A percentile compares a stretch with the other conserved stretches of the same genome.
Conservation (phyloP, 495 filamentous ascomycete genomes). For the Lophiostoma macrostomum region DNA sequence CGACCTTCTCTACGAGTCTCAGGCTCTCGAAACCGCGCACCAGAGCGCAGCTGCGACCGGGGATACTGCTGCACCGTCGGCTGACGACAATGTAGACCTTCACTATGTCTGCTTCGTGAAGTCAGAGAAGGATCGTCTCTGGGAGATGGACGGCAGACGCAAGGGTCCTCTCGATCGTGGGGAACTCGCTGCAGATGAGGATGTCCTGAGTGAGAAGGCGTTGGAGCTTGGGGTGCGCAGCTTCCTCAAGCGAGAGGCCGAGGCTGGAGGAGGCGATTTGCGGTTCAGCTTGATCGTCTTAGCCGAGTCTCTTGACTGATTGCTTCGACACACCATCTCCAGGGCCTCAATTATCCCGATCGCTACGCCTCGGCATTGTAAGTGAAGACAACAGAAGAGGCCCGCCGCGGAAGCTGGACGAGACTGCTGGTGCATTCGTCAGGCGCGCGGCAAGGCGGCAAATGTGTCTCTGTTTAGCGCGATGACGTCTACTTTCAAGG, state of each 20-base stretch:
- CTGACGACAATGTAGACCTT: slow-evolving; percentile 41
- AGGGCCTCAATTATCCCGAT: too few relatives aligned
- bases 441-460: slow-evolving; percentile 7
- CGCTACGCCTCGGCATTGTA: not conserved
- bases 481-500: not conserved
- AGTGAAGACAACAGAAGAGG: not conserved
- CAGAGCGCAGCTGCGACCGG: slow-evolving; percentile 38
- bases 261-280: slow-evolving; percentile 47
- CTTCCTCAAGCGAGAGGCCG: slow-evolving; percentile 53
- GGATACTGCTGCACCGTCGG: slow-evolving; percentile 41
- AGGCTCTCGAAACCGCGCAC: slow-evolving; percentile 44
- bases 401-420: not conserved
- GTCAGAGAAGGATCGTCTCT: slow-evolving; percentile 41
- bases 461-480: slow-evolving; percentile 5
- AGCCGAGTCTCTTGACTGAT: slow-evolving; percentile 41
- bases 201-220: slow-evolving; percentile 66
- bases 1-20: slow-evolving; percentile 41
- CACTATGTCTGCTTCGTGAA: slow-evolving; percentile 48
- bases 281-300: slow-evolving; percentile 58
- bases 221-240: slow-evolving; percentile 58
- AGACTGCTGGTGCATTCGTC: slow-evolving; percentile 11
- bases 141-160: slow-evolving; percentile 48
- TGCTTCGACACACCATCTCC: too few relatives aligned
- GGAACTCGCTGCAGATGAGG: slow-evolving; percentile 56
- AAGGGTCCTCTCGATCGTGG: slow-evolving; percentile 75